Base-by-base conservation (phyloP, 2,329 filamentous ascomycete genomes). In the Venturia effusa region DNA sequence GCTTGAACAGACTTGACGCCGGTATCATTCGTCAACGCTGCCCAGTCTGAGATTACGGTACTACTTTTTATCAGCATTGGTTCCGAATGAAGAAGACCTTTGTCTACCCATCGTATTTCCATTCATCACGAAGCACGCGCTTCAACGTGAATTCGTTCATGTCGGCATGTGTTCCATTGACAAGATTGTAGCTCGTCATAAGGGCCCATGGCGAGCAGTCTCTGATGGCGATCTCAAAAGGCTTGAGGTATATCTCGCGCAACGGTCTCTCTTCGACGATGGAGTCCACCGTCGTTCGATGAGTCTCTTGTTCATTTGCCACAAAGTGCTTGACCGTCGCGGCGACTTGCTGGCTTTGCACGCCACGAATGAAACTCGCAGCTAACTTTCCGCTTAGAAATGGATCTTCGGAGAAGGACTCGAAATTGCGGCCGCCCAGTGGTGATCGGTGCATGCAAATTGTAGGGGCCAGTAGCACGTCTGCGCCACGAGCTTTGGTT, bases 331-430 rank as follows among this genome's bases (percentile, higher is more conserved):
- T 94, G 68, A 92, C 85, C 0, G 89, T 90, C 13, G 90, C 88
- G 8, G 87, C 85, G 43, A 94, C 82, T 0, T 88, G 87, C 66
- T 85, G 86, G 30, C 87, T 85, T 71, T 94, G 90, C 63, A 89
- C 78, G 8, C 88, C 88, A 59, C 83, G 85, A 70, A 90, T 87
- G 66, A 89, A 89, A 66, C 88, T 82, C 0, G 87, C 84, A 15
- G 88, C 87, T 66, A 92, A 77, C 67, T 86, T 88, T 39, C 89
- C 89, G 0, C 89, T 90, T 5, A 95, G 80, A 11, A 87, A 82
- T 0, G 90, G 90, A 68, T 94, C 90, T 73, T 94, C 90, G 0
- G 88, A 91, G 73, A 92, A 94, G 0, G 89, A 92, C 74, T 95
- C 90, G 68, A 94, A 95, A 67, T 92, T 92, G 66, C 90, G 83